Evolutionary conservation across 176 grass and related monocot genomes (phyloP).

Genomic region (Musa troglodytarum): DNA sequence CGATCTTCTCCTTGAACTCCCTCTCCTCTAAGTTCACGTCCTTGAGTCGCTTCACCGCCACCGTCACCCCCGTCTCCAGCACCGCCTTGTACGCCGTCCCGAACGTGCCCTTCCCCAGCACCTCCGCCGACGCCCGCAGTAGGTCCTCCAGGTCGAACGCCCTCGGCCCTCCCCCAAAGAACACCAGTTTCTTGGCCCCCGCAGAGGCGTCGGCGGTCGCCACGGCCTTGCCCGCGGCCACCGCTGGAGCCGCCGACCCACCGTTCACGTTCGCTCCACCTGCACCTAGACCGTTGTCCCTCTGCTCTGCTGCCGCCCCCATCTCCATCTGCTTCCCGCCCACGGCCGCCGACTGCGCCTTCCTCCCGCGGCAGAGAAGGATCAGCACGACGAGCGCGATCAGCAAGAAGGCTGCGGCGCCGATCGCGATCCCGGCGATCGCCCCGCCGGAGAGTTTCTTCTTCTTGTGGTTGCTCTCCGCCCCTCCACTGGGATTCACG

Average conservation of each 20-base stretch:
- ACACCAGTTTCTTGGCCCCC: slow-evolving; percentile 62
- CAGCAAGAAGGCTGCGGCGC: slow-evolving; percentile 40
- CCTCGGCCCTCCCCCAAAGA: slow-evolving; percentile 54
- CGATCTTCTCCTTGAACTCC: slow-evolving; percentile 87
- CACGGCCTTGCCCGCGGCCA: slow-evolving; percentile 6
- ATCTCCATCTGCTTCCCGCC: slow-evolving; percentile 38
- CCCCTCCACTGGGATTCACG: neutral
- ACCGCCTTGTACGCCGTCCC: slow-evolving; percentile 98
- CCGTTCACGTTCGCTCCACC: slow-evolving; percentile 7
- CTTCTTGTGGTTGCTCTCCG: slow-evolving; percentile 2
- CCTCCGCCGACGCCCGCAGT: slow-evolving; percentile 73
- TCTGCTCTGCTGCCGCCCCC: slow-evolving; percentile 24
- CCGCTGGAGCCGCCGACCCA: neutral
- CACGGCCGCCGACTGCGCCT: slow-evolving; percentile 15
- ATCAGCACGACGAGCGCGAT: slow-evolving; percentile 49
- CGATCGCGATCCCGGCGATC: slow-evolving; percentile 93
- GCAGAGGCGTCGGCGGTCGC: slow-evolving; percentile 23
- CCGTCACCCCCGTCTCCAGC: slow-evolving; percentile 69
- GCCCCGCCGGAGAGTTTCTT: slow-evolving; percentile 93
- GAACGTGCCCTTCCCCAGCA: slow-evolving; percentile 91
- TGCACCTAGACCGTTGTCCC: slow-evolving; percentile 30
- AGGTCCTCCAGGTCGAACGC: slow-evolving; percentile 87
- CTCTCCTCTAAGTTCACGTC: slow-evolving; percentile 77
- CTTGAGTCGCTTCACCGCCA: slow-evolving; percentile 93
- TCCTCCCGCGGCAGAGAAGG: slow-evolving; percentile 46